A percentile compares a stretch with the other conserved stretches of the same genome.
Evolutionary conservation across 495 filamentous ascomycete genomes (phyloP).

Genomic region (Neurospora sp.): DNA sequence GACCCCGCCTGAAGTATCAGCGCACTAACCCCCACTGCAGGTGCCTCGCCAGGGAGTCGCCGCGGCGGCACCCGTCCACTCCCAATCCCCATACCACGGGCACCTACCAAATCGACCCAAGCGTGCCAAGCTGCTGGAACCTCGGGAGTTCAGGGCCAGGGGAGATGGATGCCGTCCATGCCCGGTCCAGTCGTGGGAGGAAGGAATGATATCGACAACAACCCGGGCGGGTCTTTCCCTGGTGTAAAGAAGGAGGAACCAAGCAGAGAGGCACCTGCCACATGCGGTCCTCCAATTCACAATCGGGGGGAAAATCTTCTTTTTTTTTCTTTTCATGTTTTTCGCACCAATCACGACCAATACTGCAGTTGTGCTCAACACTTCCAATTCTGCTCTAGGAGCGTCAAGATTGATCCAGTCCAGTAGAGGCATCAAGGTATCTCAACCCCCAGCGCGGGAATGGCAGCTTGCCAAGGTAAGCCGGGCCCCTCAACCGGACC

Average conservation of each 20-base stretch:
- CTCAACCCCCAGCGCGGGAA: not conserved
- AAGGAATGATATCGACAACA: not conserved
- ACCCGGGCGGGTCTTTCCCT: not conserved
- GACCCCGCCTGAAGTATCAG: not conserved
- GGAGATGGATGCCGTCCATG: not conserved
- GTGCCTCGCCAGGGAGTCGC: not conserved
- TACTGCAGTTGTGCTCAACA: not conserved
- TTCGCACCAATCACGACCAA: not conserved
- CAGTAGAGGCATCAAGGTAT: not conserved
- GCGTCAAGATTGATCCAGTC: not conserved
- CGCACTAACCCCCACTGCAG: not conserved
- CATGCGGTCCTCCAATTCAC: not conserved
- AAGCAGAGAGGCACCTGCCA: not conserved
- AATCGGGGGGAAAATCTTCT: not conserved
- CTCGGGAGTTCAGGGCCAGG: not conserved
- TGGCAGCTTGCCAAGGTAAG: not conserved
- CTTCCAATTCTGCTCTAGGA: not conserved
- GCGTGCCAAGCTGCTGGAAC: not conserved
- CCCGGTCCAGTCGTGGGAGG: not conserved
- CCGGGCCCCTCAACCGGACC: not conserved
- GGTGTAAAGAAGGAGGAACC: not conserved
- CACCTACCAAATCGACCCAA: not conserved
- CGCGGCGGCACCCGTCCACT: not conserved
- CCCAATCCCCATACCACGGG: not conserved
- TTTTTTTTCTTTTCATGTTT: not conserved